A percentile compares a stretch with the other conserved stretches of the same genome.
phyloP scores from a whole-genome alignment of 768 basidiomycete genomes.

The Mycena crocata region DNA sequence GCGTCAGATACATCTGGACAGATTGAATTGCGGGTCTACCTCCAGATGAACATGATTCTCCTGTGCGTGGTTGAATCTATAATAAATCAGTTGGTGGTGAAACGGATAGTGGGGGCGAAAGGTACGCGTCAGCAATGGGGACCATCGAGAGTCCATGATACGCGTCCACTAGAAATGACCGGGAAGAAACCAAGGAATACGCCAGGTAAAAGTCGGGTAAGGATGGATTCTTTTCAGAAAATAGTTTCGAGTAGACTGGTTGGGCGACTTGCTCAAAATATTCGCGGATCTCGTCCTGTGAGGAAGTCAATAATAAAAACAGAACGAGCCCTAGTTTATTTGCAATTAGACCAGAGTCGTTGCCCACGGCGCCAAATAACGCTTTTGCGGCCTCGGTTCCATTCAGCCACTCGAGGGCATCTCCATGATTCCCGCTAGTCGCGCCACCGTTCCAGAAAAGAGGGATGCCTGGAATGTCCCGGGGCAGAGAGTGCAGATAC shows the following conservation, averaged over 20 bases:
- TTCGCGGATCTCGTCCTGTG: conserved; percentile 46
- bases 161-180: conserved; percentile 86
- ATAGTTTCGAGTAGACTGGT: conserved; percentile 29
- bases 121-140: conserved; percentile 86
- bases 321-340: conserved; percentile 14
- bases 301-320: conserved; percentile 7
- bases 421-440: conserved; percentile 35
- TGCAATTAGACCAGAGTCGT: conserved; percentile 38
- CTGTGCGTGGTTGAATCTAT: conserved; percentile 80
- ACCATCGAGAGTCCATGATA: conserved; percentile 88
- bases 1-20: conserved; percentile 17
- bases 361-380: conserved; percentile 34
- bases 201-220: conserved; percentile 63
- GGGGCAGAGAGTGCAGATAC: conserved; percentile 76
- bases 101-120: conserved; percentile 28
- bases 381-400: conserved; percentile 56
- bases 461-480: conserved; percentile 63
- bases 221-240: conserved; percentile 32
- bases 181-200: conserved; percentile 77
- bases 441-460: conserved; percentile 65
- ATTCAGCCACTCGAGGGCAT: conserved; percentile 52
- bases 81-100: conserved; percentile 4
- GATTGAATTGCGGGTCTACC: conserved; percentile 52
- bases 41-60: conserved; percentile 81
- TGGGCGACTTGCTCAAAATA: conserved; percentile 51